Percentiles rank a stretch among this genome's conserved stretches.
Conservation (phyloP, 371 early-diverging fungal genomes). For the Blakeslea trispora region DNA sequence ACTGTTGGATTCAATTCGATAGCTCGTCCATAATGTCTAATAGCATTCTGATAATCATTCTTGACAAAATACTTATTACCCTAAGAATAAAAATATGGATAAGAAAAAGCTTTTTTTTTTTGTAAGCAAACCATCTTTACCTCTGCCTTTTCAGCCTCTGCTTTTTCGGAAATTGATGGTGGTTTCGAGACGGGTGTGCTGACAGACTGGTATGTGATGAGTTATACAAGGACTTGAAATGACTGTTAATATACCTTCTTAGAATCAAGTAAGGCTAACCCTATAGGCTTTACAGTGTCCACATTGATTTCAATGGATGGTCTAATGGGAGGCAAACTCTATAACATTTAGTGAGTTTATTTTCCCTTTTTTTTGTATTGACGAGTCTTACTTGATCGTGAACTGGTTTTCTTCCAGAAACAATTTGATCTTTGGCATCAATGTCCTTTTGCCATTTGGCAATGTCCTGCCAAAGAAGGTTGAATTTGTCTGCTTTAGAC, state of each 20-base stretch:
- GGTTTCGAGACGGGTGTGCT: too few relatives aligned
- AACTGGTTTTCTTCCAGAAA: constrained; percentile 23
- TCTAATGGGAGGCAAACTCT: not conserved
- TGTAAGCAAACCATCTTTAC: too few relatives aligned
- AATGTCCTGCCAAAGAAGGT: constrained; percentile 33
- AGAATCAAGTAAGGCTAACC: not conserved
- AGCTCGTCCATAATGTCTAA: constrained; percentile 67
- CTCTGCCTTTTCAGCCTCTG: constrained; percentile 66
- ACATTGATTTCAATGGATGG: not conserved
- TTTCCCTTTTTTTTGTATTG: not conserved
- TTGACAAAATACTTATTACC: constrained; percentile 82
- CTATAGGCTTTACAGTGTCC: not conserved
- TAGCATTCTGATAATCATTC: constrained; percentile 69
- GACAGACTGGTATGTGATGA: too few relatives aligned
- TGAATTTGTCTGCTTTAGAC: not conserved
- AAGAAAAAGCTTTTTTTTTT: too few relatives aligned
- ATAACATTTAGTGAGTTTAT: not conserved
- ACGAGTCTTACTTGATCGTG: constrained; percentile 30
- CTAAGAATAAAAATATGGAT: constrained; percentile 29
- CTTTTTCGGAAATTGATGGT: too few relatives aligned
- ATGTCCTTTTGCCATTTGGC: constrained; percentile 27
- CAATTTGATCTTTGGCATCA: constrained; percentile 16
- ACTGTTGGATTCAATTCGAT: constrained; percentile 69
- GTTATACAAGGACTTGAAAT: too few relatives aligned
- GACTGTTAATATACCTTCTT: not conserved